These are phyloP conservation scores for Nicotiana sylvestris DNA, from an alignment of 257 asterid genomes.

Conservation along the genomic window DNA sequence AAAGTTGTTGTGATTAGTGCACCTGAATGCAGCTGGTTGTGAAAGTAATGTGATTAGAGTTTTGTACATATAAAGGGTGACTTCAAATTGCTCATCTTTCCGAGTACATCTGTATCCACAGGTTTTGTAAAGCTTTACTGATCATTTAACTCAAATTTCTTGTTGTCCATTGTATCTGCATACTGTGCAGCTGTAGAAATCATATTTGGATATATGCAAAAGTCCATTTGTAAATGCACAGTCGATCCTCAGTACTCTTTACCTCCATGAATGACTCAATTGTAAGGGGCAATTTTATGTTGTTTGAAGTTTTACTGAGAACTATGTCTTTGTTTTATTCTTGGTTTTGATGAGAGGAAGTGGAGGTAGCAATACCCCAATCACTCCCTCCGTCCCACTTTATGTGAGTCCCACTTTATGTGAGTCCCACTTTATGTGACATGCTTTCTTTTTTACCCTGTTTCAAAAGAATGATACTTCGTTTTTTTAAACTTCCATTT, in stretches of 20 bases:
- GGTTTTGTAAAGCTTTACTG: constrained; percentile 3
- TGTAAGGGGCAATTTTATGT: background rate
- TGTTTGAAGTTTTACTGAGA: background rate
- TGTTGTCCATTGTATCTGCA: background rate
- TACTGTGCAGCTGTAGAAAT: constrained; percentile 3
- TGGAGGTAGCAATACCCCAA: background rate
- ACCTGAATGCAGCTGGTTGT: background rate
- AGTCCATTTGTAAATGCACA: background rate
- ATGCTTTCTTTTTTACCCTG: background rate
- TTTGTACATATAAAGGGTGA: background rate
- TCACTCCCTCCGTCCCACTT: background rate
- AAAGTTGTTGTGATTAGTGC: background rate
- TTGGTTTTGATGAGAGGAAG: background rate
- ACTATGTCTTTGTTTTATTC: background rate
- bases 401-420: background rate
- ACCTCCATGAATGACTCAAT: background rate
- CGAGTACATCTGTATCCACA: background rate
- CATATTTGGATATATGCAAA: background rate
- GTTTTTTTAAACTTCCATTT: background rate
- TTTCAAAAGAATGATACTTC: background rate
- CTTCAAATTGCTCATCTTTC: constrained; percentile 4
- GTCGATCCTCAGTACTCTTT: background rate
- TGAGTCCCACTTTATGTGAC: background rate
- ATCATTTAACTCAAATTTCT: background rate
- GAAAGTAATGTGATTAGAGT: background rate